Evolutionary conservation across 306 rosid genomes (phyloP), one percentile per base, ranked within the genome.

Genomic region (cucumber (Cucumis sativus)): DNA sequence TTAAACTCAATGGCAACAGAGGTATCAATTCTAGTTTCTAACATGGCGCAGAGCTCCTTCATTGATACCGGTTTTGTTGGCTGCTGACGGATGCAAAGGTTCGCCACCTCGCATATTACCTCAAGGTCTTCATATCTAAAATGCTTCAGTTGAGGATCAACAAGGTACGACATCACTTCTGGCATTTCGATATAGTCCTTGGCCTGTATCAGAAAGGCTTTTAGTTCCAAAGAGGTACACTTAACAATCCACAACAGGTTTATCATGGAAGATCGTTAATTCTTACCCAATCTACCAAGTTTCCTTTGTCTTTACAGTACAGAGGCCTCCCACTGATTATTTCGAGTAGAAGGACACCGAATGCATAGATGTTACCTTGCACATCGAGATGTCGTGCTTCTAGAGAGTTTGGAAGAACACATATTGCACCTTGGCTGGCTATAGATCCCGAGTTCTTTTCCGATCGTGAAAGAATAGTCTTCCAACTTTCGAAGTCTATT

Each of bases 401-500:
- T 2, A 96, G 78, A 66, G 98, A 91, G 80, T 85, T 91, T 20
- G 99, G 92, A 88, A 96, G 93, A 76, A 91, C 83, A 74, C 98
- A 92, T 69, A 87, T 79, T 74, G 89, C 88, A 59, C 99, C 99
- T 85, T 92, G 94, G 80, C 87, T 85, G 62, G 86, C 85, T 55
- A 96, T 82, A 41, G 97, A 41, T 57, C 92, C 96, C 2, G 94
- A 89, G 81, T 92, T 89, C 84, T 87, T 91, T 70, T 92, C 99
- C 20, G 96, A 91, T 84, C 98, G 88, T 58, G 87, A 89, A 77
- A 96, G 90, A 81, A 96, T 92, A 51, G 97, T 85, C 87, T 96
- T 96, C 98, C 99, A 96, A 83, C 96, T 89, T 84, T 96, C 99
- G 79, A 96, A 96, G 80, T 96, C 99, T 84, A 96, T 91, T 79